phyloP scores from a whole-genome alignment of 805 yeast species.

The Danielozyma ontarioensis region DNA sequence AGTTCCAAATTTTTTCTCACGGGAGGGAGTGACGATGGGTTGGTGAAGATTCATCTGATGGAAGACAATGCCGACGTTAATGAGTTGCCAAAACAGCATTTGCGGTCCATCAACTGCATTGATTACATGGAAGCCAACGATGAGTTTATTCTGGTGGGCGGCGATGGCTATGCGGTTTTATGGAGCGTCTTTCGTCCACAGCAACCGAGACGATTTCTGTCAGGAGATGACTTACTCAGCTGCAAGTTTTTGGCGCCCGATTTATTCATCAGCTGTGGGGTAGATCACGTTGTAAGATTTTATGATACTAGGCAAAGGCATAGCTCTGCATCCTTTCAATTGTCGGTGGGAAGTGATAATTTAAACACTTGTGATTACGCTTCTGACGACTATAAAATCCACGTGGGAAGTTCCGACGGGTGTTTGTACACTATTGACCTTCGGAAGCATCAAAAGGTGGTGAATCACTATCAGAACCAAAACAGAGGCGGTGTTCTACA shows the following conservation, averaged over 20 bases:
- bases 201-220: not conserved
- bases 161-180: not conserved
- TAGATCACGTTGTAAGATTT: slow-evolving; percentile 15
- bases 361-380: slow-evolving; percentile 15
- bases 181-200: not conserved
- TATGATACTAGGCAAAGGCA: slow-evolving; percentile 17
- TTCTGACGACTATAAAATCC: slow-evolving; percentile 3
- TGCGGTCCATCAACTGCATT: slow-evolving; percentile 12
- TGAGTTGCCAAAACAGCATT: slow-evolving; percentile 13
- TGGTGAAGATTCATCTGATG: slow-evolving; percentile 11
- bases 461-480: slow-evolving; percentile 2
- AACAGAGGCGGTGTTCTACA: not conserved
- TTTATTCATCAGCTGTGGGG: slow-evolving; percentile 21
- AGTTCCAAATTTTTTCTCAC: slow-evolving; percentile 12
- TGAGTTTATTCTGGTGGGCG: not conserved
- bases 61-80: slow-evolving; percentile 1
- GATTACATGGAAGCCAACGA: too few relatives aligned
- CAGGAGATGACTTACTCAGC: slow-evolving; percentile 14
- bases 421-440: slow-evolving; percentile 18
- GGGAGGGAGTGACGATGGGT: slow-evolving; percentile 18
- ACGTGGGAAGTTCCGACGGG: slow-evolving; percentile 19
- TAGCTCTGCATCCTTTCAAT: slow-evolving; percentile 8
- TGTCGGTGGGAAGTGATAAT: slow-evolving; percentile 19
- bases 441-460: slow-evolving; percentile 9
- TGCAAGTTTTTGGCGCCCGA: slow-evolving; percentile 14